A percentile compares a stretch with the other conserved stretches of the same genome.
Conservation (phyloP, 2,329 filamentous ascomycete species). For the Incumbomyces delicatus region DNA sequence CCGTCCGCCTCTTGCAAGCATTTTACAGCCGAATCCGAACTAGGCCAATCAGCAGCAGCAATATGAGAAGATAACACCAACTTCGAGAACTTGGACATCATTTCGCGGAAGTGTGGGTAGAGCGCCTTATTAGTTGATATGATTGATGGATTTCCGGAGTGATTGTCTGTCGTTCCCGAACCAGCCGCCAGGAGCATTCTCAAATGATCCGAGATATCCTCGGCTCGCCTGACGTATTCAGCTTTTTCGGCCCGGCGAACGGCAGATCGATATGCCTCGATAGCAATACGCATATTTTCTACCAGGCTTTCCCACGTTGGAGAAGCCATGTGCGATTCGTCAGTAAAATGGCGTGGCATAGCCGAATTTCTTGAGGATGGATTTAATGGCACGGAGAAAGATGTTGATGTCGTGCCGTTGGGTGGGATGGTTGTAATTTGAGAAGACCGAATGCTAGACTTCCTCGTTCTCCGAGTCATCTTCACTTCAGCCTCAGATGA, state of each 20-base stretch:
- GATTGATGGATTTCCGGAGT: conserved; percentile 97
- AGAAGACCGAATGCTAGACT: conserved; percentile 20
- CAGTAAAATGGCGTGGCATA: conserved; percentile 77
- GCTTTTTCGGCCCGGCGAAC: conserved; percentile 73
- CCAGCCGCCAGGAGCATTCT: conserved; percentile 88
- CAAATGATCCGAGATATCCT: conserved; percentile 95
- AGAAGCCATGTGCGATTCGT: conserved; percentile 69
- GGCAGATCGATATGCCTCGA: conserved; percentile 84
- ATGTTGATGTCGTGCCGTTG: conserved; percentile 44
- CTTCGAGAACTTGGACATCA: conserved; percentile 99
- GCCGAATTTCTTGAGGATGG: conserved; percentile 36
- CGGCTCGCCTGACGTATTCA: conserved; percentile 87
- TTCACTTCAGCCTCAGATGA: conserved; percentile 77
- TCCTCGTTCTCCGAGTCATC: conserved; percentile 62
- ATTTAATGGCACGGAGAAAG: conserved; percentile 43
- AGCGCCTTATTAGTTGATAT: conserved; percentile 96
- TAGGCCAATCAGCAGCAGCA: conserved; percentile 89
- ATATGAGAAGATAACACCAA: conserved; percentile 96
- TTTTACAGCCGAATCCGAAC: conserved; percentile 86
- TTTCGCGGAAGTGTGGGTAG: conserved; percentile 94
- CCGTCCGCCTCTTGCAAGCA: conserved; percentile 96
- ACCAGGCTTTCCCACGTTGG: conserved; percentile 85
- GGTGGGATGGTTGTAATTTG: conserved; percentile 28
- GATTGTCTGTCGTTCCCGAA: conserved; percentile 95
- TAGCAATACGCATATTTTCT: conserved; percentile 82